These are phyloP conservation scores for Tolypocladium inflatum DNA, from an alignment of 2,329 filamentous ascomycete species.

Conservation along the genomic window DNA sequence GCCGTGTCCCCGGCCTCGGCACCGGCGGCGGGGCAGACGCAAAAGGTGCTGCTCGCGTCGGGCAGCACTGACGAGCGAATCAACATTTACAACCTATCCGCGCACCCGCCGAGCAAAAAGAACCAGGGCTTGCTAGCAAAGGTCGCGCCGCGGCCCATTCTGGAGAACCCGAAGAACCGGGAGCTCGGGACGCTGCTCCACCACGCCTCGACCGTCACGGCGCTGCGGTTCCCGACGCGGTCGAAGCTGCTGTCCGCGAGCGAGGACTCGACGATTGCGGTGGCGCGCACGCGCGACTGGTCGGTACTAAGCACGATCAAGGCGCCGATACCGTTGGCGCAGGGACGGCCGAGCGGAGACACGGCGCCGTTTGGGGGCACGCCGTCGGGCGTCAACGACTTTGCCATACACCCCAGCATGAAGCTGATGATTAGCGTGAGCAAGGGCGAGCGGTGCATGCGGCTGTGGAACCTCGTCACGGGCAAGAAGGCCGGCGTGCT, in stretches of 20 bases:
- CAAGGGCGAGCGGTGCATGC: constrained; percentile 82
- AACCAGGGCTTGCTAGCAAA: constrained; percentile 53
- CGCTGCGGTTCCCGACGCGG: constrained; percentile 72
- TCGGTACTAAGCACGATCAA: constrained; percentile 80
- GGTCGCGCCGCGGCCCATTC: constrained; percentile 62
- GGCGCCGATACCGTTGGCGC: constrained; percentile 71
- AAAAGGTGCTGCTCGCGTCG: constrained; percentile 82
- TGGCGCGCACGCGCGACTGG: constrained; percentile 85
- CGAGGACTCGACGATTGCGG: constrained; percentile 85
- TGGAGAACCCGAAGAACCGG: constrained; percentile 78
- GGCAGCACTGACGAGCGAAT: constrained; percentile 90
- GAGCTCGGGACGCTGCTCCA: constrained; percentile 82
- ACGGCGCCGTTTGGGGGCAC: constrained; percentile 74
- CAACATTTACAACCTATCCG: constrained; percentile 86
- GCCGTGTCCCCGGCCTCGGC: constrained; percentile 71
- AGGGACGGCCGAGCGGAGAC: constrained; percentile 78
- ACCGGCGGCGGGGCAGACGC: constrained; percentile 48
- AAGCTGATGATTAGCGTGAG: constrained; percentile 94
- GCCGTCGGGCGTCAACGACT: constrained; percentile 86
- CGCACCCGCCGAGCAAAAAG: constrained; percentile 49
- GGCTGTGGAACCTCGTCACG: constrained; percentile 93
- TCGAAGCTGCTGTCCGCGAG: constrained; percentile 80
- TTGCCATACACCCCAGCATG: constrained; percentile 91
- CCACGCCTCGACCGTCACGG: constrained; percentile 74
- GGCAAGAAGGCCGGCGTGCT: constrained; percentile 91